phyloP scores from a whole-genome alignment of 352 stramenopile genomes.

The Phytopythium helicoides region DNA sequence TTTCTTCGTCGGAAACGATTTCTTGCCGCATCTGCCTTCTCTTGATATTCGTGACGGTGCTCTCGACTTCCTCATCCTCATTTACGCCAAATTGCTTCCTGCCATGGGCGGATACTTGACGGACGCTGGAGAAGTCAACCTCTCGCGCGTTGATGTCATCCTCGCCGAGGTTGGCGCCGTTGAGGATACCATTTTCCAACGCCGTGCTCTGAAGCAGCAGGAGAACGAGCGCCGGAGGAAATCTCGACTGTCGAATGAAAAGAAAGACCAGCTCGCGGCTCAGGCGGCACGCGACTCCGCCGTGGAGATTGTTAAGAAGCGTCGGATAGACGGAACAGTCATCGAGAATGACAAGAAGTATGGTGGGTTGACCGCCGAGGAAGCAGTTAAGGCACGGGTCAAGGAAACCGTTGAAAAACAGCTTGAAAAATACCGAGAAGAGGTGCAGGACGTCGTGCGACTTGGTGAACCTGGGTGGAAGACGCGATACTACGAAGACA shows the following conservation, averaged over 20 bases:
- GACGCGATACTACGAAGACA: slow-evolving; percentile 88
- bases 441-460: slow-evolving; percentile 92
- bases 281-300: slow-evolving; percentile 60
- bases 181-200: slow-evolving; percentile 96
- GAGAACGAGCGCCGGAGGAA: slow-evolving; percentile 74
- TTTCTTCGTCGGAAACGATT: slow-evolving; percentile 99
- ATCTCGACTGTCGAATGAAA: slow-evolving; percentile 59
- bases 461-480: slow-evolving; percentile 97
- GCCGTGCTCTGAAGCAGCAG: slow-evolving; percentile 79
- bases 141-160: slow-evolving; percentile 95
- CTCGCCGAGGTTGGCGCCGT: slow-evolving; percentile 95
- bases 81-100: slow-evolving; percentile 91
- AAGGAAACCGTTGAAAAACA: slow-evolving; percentile 76
- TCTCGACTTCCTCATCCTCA: slow-evolving; percentile 97
- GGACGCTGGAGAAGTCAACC: slow-evolving; percentile 92
- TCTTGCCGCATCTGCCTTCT: slow-evolving; percentile 97
- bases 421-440: slow-evolving; percentile 78
- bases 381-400: slow-evolving; percentile 79
- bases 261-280: slow-evolving; percentile 69
- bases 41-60: slow-evolving; percentile 98
- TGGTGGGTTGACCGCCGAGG: slow-evolving; percentile 50
- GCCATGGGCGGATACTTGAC: slow-evolving; percentile 95
- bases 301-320: slow-evolving; percentile 80
- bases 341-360: slow-evolving; percentile 75
- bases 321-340: slow-evolving; percentile 57